Base-by-base conservation (phyloP, 2,329 filamentous ascomycete species). In the Fusarium sp. region DNA sequence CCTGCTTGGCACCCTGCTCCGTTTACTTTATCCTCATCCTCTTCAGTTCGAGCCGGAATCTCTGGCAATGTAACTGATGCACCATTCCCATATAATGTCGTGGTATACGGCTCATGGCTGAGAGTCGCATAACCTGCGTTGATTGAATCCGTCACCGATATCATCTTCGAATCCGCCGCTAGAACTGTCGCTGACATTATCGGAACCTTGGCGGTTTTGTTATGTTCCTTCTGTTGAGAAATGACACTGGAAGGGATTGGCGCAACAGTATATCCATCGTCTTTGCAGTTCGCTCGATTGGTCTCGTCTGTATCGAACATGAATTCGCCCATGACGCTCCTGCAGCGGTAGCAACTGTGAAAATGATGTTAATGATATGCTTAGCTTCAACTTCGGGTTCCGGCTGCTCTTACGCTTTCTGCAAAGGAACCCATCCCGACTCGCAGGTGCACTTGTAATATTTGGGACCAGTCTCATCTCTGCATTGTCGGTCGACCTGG, bases 171-270 rank as follows among this genome's bases (percentile, higher is more conserved):
- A 23, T 23, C 20, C 20, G 20, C 20, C 20, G 20, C 20, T 23
- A 23, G 20, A 23, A 23, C 20, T 23, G 42, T 48, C 20, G 56
- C 46, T 27, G 59, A 37, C 42, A 69, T 55, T 6, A 50, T 45
- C 6, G 64, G 64, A 10, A 69, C 26, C 15, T 35, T 35, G 15
- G 46, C 49, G 0, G 68, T 70, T 53, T 65, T 65, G 60, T 70
- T 70, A 41, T 67, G 44, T 10, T 57, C 56, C 23, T 67, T 70
- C 20, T 70, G 68, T 35, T 67, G 54, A 17, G 64, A 46, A 27
- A 68, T 32, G 38, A 70, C 65, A 35, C 68, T 70, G 9, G 68
- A 65, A 14, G 68, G 60, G 13, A 70, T 62, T 42, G 60, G 20
- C 14, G 53, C 64, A 33, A 70, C 48, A 8, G 32, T 42, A 27